Evolutionary conservation across 495 filamentous ascomycete species (phyloP), one percentile per base, ranked within the genome.

Genomic region (Penicillium ucsense): DNA sequence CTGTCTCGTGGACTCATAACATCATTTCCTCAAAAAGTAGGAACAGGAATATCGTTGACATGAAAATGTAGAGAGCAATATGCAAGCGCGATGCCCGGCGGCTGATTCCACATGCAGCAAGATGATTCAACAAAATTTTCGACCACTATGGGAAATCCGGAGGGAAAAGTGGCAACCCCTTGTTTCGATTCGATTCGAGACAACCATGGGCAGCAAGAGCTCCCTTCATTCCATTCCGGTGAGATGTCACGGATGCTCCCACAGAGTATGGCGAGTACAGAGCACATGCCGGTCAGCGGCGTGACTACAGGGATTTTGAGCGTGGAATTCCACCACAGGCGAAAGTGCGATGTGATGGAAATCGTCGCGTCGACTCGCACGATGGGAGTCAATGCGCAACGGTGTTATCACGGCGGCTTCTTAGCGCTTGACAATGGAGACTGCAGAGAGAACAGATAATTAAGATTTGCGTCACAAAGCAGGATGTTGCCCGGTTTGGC

Each of bases 391-490:
- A 49, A 51, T 55, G 46, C 50, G 55, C 53, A 52, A 53, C 20
- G 20, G 52, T 28, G 46, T 53, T 45, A 31, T 38, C 45, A 41
- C 31, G 27, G 35, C 20, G 48, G 43, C 49, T 41, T 47, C 61
- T 86, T 81, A 96, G 71, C 87, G 84, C 73, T 96, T 96, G 65
- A 96, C 73, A 70, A 96, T 95, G 20, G 90, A 94, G 56, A 96
- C 89, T 94, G 64, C 53, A 52, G 51, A 53, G 40, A 61, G 51
- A 36, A 33, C 32, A 29, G 48, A 10, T 55, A 41, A 55, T 46
- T 20, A 9, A 48, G 8, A 28, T 6, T 37, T 28, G 5, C n/a
- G 11, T 5, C 20, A 31, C n/a, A 4, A 3, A 4, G 27, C 20
- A 43, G 31, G n/a, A 7, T 5, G 4, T 31, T 27, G 3, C 5